These are phyloP conservation scores for Clarkia xantiana DNA, from an alignment of 345 rosid genomes.

Conservation along the genomic window DNA sequence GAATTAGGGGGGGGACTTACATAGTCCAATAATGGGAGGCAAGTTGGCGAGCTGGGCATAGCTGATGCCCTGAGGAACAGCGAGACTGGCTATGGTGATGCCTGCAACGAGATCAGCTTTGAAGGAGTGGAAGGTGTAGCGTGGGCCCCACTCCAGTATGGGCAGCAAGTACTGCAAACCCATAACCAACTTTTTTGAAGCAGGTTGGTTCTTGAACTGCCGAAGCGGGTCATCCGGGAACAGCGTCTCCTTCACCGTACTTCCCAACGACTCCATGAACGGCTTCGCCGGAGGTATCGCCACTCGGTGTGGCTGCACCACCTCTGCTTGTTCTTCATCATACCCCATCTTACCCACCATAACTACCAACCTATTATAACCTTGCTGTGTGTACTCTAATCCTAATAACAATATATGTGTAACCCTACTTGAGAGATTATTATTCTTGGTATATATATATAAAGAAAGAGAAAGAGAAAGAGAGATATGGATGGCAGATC, in stretches of 20 bases:
- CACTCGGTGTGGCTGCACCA: constrained; percentile 34
- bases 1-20: no score
- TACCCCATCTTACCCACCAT: constrained; percentile 22
- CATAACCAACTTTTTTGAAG: constrained; percentile 32
- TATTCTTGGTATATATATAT: no score
- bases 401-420: no score
- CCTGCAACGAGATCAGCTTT: constrained; percentile 78
- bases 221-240: constrained; percentile 88
- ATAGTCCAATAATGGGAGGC: constrained; percentile 88
- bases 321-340: no score
- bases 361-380: no score
- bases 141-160: constrained; percentile 80
- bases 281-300: constrained; percentile 66
- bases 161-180: constrained; percentile 69
- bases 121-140: constrained; percentile 57
- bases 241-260: constrained; percentile 62
- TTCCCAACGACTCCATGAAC: constrained; percentile 43
- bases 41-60: constrained; percentile 78
- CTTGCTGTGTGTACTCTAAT: no score
- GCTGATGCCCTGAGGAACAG: constrained; percentile 96
- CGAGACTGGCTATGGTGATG: constrained; percentile 89
- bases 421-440: no score
- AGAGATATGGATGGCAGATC: no score
- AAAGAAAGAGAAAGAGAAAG: no score
- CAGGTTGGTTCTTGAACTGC: constrained; percentile 60